These are phyloP conservation scores for Scutellaria barbata DNA, from an alignment of 257 asterid genomes.

Conservation along the genomic window DNA sequence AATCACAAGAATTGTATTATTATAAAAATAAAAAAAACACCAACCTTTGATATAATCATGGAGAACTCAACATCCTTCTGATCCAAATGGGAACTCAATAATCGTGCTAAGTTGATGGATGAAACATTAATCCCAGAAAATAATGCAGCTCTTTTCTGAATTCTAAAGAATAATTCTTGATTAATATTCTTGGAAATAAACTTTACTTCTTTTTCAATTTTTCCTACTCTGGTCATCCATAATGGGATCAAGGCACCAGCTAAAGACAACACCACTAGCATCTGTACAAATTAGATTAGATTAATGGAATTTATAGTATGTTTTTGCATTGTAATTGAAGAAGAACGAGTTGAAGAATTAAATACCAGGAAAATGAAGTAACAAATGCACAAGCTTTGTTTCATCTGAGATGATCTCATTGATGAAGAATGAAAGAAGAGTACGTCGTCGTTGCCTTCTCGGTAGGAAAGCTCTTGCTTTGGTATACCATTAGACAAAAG, in stretches of 20 bases:
- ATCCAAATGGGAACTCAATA: constrained; percentile 37
- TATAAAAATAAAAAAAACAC: not conserved
- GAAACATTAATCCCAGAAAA: constrained; percentile 46
- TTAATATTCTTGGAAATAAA: constrained; percentile 27
- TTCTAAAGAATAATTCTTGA: constrained; percentile 35
- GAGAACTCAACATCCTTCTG: constrained; percentile 34
- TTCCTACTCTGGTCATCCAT: constrained; percentile 48
- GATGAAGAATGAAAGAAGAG: too few species aligned
- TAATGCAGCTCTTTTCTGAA: constrained; percentile 36
- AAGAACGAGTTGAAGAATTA: too few species aligned
- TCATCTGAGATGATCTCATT: too few species aligned
- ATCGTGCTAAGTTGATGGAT: constrained; percentile 39
- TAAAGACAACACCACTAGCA: constrained; percentile 45
- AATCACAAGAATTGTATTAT: too few species aligned
- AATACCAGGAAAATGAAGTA: too few species aligned
- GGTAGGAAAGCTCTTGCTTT: too few species aligned
- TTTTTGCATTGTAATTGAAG: too few species aligned
- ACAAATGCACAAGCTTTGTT: too few species aligned
- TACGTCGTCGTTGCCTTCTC: too few species aligned
- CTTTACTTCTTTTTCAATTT: constrained; percentile 43
- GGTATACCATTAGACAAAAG: too few species aligned
- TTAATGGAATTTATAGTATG: too few species aligned
- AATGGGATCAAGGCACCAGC: constrained; percentile 48
- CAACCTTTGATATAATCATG: constrained; percentile 40
- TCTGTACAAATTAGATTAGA: constrained; percentile 33